These are phyloP conservation scores for Globisporangium heterothallicum DNA, from an alignment of 352 stramenopile species.

Conservation along the genomic window DNA sequence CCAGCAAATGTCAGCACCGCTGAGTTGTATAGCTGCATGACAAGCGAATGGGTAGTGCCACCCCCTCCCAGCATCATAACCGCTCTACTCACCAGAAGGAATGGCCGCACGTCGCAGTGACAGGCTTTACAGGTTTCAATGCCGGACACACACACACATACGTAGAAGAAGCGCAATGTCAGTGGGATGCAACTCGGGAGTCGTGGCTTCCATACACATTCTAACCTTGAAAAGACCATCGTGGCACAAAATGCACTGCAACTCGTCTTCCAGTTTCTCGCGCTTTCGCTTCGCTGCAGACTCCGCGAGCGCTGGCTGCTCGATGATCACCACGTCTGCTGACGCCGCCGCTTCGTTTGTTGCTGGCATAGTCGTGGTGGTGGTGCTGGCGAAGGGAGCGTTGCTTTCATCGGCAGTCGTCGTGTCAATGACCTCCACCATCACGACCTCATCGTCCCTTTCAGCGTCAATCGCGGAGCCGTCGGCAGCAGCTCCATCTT, in stretches of 20 bases:
- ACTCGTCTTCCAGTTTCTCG: constrained; percentile 16
- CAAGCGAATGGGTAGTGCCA: too few relatives aligned
- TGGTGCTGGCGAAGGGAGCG: too few relatives aligned
- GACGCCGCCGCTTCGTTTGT: background rate
- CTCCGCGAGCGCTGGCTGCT: too few relatives aligned
- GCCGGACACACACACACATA: too few relatives aligned
- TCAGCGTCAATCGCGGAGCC: background rate
- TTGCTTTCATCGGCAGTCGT: background rate
- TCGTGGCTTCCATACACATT: too few relatives aligned
- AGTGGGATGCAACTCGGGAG: too few relatives aligned
- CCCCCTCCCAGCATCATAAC: background rate
- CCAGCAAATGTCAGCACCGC: background rate
- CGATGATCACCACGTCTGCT: background rate
- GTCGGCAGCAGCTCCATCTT: background rate
- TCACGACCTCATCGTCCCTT: background rate
- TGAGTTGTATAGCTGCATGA: too few relatives aligned
- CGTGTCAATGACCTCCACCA: background rate
- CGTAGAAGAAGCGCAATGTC: too few relatives aligned
- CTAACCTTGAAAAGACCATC: constrained; percentile 52
- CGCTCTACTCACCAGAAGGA: constrained; percentile 35
- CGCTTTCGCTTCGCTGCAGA: background rate
- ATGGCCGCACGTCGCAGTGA: constrained; percentile 39
- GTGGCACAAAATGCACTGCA: constrained; percentile 57
- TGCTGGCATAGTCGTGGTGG: background rate
- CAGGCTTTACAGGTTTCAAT: too few relatives aligned